These are phyloP conservation scores for Candida odintsovae DNA, from an alignment of 805 yeast species.

Conservation along the genomic window DNA sequence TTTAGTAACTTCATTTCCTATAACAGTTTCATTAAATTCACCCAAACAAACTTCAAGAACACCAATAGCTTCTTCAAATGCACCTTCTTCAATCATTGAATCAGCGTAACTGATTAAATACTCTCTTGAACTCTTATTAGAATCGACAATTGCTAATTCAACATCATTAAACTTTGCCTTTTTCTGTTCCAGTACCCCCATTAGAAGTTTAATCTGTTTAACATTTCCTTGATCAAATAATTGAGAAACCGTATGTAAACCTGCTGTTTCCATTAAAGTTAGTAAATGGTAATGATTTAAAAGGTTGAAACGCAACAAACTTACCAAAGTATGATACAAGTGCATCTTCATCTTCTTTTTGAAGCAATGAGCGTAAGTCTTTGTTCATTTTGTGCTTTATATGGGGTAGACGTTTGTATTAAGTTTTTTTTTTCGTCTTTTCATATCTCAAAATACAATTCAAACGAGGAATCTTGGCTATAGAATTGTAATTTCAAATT, in stretches of 20 bases:
- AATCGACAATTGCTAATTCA: background rate
- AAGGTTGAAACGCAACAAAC: too few species aligned
- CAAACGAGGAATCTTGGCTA: too few species aligned
- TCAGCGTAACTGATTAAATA: slow-evolving; percentile 4
- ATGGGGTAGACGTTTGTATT: background rate
- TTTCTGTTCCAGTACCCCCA: background rate
- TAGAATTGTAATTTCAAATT: too few species aligned
- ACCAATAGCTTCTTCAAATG: background rate
- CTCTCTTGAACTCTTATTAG: slow-evolving; percentile 9
- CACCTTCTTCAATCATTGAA: slow-evolving; percentile 2
- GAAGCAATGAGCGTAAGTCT: background rate
- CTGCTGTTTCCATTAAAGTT: background rate
- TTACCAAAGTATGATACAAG: background rate
- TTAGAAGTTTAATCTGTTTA: background rate
- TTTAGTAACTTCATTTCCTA: background rate
- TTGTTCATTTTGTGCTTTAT: background rate
- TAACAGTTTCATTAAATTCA: background rate
- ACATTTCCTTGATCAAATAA: background rate
- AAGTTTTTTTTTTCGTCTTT: too few species aligned
- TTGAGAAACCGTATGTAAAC: background rate
- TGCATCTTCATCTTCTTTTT: background rate
- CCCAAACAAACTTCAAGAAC: background rate
- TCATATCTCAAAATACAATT: background rate
- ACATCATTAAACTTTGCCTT: background rate
- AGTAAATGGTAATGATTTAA: background rate